A percentile compares a stretch with the other conserved stretches of the same genome.
Evolutionary conservation across 2,329 filamentous ascomycete species (phyloP).

Genomic region (Penicillium rolfsii): DNA sequence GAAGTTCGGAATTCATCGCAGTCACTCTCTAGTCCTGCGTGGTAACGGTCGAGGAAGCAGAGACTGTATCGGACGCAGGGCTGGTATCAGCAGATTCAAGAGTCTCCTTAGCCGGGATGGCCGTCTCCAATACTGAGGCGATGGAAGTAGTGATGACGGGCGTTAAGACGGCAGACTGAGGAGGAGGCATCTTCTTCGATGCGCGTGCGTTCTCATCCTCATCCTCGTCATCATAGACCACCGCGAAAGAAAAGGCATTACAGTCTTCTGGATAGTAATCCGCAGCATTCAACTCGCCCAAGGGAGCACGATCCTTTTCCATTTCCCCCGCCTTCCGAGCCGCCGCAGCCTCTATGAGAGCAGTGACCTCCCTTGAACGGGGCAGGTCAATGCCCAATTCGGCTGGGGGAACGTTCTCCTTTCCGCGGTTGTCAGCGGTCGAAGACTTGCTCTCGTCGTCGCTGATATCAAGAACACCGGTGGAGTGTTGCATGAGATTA

Average conservation of each 20-base stretch:
- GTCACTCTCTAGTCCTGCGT: background rate
- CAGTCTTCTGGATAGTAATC: slow-evolving; percentile 71
- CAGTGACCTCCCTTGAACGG: slow-evolving; percentile 26
- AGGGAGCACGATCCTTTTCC: slow-evolving; percentile 66
- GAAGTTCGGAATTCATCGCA: background rate
- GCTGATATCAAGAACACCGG: slow-evolving; percentile 82
- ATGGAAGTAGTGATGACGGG: slow-evolving; percentile 33
- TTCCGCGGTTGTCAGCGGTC: slow-evolving; percentile 65
- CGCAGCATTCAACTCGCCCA: slow-evolving; percentile 68
- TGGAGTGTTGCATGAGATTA: slow-evolving; percentile 89
- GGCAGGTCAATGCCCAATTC: slow-evolving; percentile 64
- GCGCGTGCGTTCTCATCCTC: slow-evolving; percentile 43
- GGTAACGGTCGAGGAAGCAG: slow-evolving; percentile 6
- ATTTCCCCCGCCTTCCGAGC: slow-evolving; percentile 58
- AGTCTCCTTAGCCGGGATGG: slow-evolving; percentile 28
- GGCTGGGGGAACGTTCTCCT: slow-evolving; percentile 87
- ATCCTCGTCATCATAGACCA: slow-evolving; percentile 64
- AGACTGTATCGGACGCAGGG: slow-evolving; percentile 61
- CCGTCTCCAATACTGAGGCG: slow-evolving; percentile 29
- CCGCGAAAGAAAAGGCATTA: slow-evolving; percentile 63
- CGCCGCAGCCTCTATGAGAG: slow-evolving; percentile 27
- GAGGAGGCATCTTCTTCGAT: slow-evolving; percentile 24
- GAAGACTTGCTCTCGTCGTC: slow-evolving; percentile 72
- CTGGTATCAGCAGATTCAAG: slow-evolving; percentile 51
- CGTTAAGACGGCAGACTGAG: slow-evolving; percentile 21